phyloP scores from a whole-genome alignment of 352 stramenopile species.

The Globisporangium viniferum region DNA sequence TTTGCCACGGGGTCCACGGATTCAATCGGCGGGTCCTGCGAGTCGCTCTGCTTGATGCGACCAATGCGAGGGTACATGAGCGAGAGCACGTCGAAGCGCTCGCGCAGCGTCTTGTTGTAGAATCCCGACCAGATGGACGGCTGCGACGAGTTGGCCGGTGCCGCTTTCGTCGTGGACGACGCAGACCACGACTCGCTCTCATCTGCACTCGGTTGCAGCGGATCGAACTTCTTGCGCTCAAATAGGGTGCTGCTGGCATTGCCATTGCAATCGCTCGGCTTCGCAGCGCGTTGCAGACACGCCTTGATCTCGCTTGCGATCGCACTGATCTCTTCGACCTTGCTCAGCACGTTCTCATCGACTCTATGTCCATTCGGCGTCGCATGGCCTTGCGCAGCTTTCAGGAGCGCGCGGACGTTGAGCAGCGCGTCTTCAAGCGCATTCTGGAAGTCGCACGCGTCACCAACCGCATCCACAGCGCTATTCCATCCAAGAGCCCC shows the following conservation, averaged over 20 bases:
- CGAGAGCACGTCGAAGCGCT: conserved; percentile 79
- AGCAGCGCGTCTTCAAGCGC: conserved; percentile 33
- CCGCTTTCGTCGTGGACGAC: conserved; percentile 9
- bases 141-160: conserved; percentile 33
- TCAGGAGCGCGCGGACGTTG: conserved; percentile 11
- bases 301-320: conserved; percentile 26
- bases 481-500: not conserved
- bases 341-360: conserved; percentile 5
- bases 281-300: conserved; percentile 8
- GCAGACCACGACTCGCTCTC: conserved; percentile 29
- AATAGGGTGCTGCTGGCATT: conserved; percentile 3
- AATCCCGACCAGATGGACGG: conserved; percentile 85
- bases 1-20: conserved; percentile 33
- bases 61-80: conserved; percentile 79
- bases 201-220: conserved; percentile 39
- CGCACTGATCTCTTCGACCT: conserved; percentile 11
- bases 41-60: conserved; percentile 33
- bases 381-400: conserved; percentile 20
- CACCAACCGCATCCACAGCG: not conserved
- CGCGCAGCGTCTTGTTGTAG: conserved; percentile 87
- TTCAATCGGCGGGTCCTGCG: conserved; percentile 11
- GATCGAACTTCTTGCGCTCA: conserved; percentile 41
- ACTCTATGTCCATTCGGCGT: not conserved
- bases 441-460: conserved; percentile 6
- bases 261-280: not conserved